Evolutionary conservation across 1,284 basidiomycete genomes (phyloP), one percentile per base, ranked within the genome.

Genomic region (Sanguinoderma infundibulare): DNA sequence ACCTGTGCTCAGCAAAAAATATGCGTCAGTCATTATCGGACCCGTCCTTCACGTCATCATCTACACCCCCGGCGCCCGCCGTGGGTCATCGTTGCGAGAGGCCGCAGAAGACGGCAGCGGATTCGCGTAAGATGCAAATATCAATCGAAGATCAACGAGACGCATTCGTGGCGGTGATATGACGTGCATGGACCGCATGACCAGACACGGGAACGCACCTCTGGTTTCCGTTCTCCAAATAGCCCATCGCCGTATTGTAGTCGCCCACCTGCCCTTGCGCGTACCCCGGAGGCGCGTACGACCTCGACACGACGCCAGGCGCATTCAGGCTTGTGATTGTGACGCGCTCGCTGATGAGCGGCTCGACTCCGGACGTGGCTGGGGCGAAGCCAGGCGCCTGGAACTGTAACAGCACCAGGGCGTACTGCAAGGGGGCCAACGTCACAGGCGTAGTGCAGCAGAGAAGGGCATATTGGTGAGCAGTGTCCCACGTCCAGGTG

Each of bases 171-270:
- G 32, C 15, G 53, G 28, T 24, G 39, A 14, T 24, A 24, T n/a
- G 28, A 20, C 47, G 51, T 20, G 17, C 30, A 24, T 22, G 22
- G 20, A 20, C 47, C 28, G 8, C 20, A n/a, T 12, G 14, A 47
- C 7, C 8, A 14, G 14, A 22, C 7, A 36, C 14, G 42, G n/a
- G 7, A n/a, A 56, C 65, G 61, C 56, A 86, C 65, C 82, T 74
- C 66, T 85, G 83, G 68, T 86, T 85, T 20, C 84, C 83, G 64
- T 84, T 86, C 69, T 86, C 84, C 66, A 86, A 70, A 39, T 81
- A 79, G 12, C 83, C 83, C 36, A 83, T 73, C 8, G 81, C 78
- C 38, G 77, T 81, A 65, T 83, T 85, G 69, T 83, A 86, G 69
- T 87, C 79, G 24, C 74, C 77, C 46, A 72, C 76, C 38, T 75